A percentile compares a stretch with the other conserved stretches of the same genome.
Evolutionary conservation across 768 basidiomycete genomes (phyloP).

Genomic region (Mycena leptocephala): DNA sequence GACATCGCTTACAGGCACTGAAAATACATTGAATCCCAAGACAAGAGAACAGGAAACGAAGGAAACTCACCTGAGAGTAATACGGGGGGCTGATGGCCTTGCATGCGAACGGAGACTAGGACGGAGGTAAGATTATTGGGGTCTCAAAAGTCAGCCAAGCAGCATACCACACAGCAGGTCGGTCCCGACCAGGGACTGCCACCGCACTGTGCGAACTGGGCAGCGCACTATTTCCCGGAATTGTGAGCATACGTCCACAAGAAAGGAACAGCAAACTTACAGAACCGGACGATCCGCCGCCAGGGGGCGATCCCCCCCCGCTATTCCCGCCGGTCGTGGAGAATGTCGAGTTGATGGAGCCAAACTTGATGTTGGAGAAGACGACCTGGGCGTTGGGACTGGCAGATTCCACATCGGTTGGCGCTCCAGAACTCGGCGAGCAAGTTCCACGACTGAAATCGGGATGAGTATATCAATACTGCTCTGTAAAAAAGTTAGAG

Average conservation of each 20-base stretch:
- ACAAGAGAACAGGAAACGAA: not conserved
- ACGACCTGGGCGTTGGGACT: too few species aligned
- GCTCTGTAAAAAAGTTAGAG: not conserved
- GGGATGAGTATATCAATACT: constrained; percentile 5
- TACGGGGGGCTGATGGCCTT: not conserved
- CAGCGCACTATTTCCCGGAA: not conserved
- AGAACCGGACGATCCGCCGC: not conserved
- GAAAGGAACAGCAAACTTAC: not conserved
- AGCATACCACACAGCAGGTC: not conserved
- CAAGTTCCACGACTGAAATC: constrained; percentile 27
- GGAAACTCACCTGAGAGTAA: not conserved
- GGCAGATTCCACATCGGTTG: constrained; percentile 8
- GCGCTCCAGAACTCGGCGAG: constrained; percentile 11
- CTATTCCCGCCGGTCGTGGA: too few species aligned
- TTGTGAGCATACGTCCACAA: not conserved
- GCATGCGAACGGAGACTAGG: not conserved
- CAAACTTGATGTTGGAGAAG: constrained; percentile 28
- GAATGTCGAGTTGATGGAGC: constrained; percentile 23
- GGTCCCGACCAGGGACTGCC: not conserved
- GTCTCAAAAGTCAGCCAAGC: not conserved
- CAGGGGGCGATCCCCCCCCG: too few species aligned
- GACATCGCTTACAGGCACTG: not conserved
- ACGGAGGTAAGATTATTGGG: not conserved
- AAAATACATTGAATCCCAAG: not conserved
- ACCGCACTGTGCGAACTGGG: not conserved